A percentile compares a stretch with the other conserved stretches of the same genome.
Evolutionary conservation across 306 rosid species (phyloP).

Genomic region (Quercus robur): DNA sequence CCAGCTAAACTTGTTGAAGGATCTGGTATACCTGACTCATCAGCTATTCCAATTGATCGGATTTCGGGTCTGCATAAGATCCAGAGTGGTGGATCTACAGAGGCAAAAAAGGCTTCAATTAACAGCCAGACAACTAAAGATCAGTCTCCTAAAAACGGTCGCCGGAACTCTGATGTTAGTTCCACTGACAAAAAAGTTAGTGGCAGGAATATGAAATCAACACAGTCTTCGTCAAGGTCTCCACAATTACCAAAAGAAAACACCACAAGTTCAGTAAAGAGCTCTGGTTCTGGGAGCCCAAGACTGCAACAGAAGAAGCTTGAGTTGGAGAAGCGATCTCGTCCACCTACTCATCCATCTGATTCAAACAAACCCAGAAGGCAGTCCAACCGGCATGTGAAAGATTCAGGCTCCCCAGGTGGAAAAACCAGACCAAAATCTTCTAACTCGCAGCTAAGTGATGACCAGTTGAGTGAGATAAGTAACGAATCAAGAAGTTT

Average conservation of each 20-base stretch:
- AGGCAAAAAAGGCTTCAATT: conserved; percentile 34
- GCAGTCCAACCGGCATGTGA: conserved; percentile 44
- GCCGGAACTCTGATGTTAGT: conserved; percentile 39
- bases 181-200: conserved; percentile 52
- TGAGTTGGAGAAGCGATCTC: conserved; percentile 68
- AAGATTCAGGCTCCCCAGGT: conserved; percentile 48
- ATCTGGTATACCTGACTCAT: conserved; percentile 49
- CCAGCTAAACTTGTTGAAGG: conserved; percentile 75
- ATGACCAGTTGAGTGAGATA: conserved; percentile 63
- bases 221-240: conserved; percentile 46
- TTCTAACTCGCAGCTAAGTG: conserved; percentile 37
- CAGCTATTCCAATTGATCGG: conserved; percentile 45
- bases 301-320: conserved; percentile 72
- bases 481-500: conserved; percentile 57
- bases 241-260: conserved; percentile 45
- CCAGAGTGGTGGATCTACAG: conserved; percentile 30
- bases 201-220: conserved; percentile 33
- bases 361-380: conserved; percentile 56
- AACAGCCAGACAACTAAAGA: conserved; percentile 39
- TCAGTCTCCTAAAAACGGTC: conserved; percentile 38
- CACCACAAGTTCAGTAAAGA: conserved; percentile 40
- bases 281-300: conserved; percentile 72
- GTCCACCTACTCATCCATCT: conserved; percentile 59
- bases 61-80: conserved; percentile 36
- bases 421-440: conserved; percentile 54